Conservation (phyloP, 164 flowering plant species). For the Warburgia ugandensis region DNA sequence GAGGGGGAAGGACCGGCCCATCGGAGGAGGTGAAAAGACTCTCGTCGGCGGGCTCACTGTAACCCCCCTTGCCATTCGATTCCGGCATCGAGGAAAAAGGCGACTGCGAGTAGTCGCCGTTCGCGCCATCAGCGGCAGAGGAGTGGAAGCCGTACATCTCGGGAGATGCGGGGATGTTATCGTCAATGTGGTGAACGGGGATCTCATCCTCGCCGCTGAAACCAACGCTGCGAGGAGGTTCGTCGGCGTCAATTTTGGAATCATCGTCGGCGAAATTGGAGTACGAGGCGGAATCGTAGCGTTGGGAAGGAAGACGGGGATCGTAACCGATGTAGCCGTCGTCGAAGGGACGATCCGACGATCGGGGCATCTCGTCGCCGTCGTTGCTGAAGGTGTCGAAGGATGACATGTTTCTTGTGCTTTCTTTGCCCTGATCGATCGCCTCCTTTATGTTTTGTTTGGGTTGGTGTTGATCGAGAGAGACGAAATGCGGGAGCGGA, state of each 20-base stretch:
- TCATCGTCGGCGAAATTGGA: constrained; percentile 23
- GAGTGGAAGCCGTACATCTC: constrained; percentile 46
- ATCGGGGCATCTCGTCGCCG: constrained; percentile 37
- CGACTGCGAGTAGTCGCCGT: constrained; percentile 31
- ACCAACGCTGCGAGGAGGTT: constrained; percentile 12
- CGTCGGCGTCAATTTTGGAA: constrained; percentile 7
- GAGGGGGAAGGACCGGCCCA: constrained; percentile 89
- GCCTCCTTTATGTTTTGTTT: too few relatives aligned
- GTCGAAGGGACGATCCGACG: constrained; percentile 28
- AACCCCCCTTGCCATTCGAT: constrained; percentile 37
- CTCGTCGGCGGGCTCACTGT: constrained; percentile 21
- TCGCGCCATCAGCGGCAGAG: constrained; percentile 6
- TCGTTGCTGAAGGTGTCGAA: constrained; percentile 52
- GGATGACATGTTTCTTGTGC: constrained; percentile 18
- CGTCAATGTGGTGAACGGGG: constrained; percentile 41
- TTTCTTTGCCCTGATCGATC: background rate
- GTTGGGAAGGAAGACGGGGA: constrained; percentile 29
- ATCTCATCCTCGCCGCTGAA: constrained; percentile 43
- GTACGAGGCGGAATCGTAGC: constrained; percentile 33
- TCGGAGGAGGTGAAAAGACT: constrained; percentile 54
- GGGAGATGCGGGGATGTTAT: constrained; percentile 26
- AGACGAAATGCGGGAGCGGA: background rate
- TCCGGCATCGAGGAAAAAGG: constrained; percentile 29
- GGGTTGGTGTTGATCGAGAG: background rate
- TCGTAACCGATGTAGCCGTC: constrained; percentile 42